These are phyloP conservation scores for Phytophthora parvispora DNA, from an alignment of 352 stramenopile genomes.

Conservation along the genomic window DNA sequence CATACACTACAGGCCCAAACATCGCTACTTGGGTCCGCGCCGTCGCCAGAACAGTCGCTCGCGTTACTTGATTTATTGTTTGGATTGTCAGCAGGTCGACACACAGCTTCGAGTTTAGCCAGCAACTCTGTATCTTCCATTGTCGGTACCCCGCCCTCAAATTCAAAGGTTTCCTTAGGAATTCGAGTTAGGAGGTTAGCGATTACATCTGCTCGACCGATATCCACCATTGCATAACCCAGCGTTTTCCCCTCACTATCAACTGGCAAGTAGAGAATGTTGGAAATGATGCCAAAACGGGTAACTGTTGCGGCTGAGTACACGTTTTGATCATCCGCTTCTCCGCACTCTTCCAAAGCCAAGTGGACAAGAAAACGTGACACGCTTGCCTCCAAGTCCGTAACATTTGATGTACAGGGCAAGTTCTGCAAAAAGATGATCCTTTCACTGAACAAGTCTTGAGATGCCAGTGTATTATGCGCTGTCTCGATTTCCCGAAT, in stretches of 20 bases:
- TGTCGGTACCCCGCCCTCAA: slow-evolving; percentile 60
- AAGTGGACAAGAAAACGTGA: slow-evolving; percentile 74
- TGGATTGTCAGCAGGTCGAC: slow-evolving; percentile 15
- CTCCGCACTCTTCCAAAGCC: slow-evolving; percentile 78
- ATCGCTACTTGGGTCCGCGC: slow-evolving; percentile 29
- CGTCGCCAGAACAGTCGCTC: slow-evolving; percentile 17
- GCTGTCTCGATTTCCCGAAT: slow-evolving; percentile 65
- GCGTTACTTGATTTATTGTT: slow-evolving; percentile 22
- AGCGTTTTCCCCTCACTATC: slow-evolving; percentile 52
- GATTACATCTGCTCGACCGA: slow-evolving; percentile 76
- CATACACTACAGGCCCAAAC: slow-evolving; percentile 76
- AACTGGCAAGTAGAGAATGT: slow-evolving; percentile 68
- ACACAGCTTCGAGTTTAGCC: slow-evolving; percentile 41
- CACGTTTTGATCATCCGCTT: slow-evolving; percentile 83
- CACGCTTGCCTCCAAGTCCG: slow-evolving; percentile 46
- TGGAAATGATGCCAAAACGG: slow-evolving; percentile 70
- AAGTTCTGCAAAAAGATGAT: slow-evolving; percentile 78
- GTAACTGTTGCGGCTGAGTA: slow-evolving; percentile 71
- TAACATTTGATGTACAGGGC: slow-evolving; percentile 59
- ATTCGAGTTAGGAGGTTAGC: slow-evolving; percentile 56
- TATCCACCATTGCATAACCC: slow-evolving; percentile 76
- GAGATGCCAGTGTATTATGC: slow-evolving; percentile 28
- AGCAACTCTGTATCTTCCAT: slow-evolving; percentile 52
- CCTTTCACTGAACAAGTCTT: slow-evolving; percentile 58
- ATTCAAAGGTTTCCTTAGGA: slow-evolving; percentile 60